A percentile compares a stretch with the other conserved stretches of the same genome.
These are phyloP conservation scores for Scheffersomyces ergatensis DNA, from an alignment of 805 yeast species.

Conservation along the genomic window DNA sequence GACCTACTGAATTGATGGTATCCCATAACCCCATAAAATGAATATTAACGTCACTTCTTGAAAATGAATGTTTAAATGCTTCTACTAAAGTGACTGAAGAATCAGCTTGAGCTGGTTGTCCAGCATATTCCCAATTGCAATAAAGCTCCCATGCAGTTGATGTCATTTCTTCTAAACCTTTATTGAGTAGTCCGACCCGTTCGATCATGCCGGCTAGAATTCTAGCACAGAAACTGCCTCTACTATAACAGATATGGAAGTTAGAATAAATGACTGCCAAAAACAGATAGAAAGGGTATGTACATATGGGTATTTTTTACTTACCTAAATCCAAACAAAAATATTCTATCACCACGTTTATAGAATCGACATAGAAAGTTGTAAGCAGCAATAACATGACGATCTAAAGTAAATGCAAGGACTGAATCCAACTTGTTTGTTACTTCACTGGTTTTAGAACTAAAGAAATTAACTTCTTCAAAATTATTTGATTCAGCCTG, in stretches of 20 bases:
- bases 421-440: conserved; percentile 36
- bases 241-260: conserved; percentile 15
- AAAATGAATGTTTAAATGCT: conserved; percentile 56
- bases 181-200: conserved; percentile 55
- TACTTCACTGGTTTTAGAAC: conserved; percentile 6
- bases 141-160: conserved; percentile 64
- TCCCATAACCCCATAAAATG: conserved; percentile 70
- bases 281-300: too few relatives aligned
- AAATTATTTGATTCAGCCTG: conserved; percentile 33
- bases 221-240: conserved; percentile 68
- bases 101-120: conserved; percentile 50
- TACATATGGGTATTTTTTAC: too few relatives aligned
- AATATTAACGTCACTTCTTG: conserved; percentile 42
- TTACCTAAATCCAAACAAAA: conserved; percentile 55
- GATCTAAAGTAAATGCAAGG: conserved; percentile 53
- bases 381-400: conserved; percentile 59
- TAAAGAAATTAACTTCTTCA: conserved; percentile 13
- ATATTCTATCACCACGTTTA: conserved; percentile 48
- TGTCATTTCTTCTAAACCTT: conserved; percentile 55
- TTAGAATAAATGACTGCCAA: too few relatives aligned
- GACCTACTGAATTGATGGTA: conserved; percentile 65
- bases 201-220: conserved; percentile 66
- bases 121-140: conserved; percentile 57
- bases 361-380: conserved; percentile 49
- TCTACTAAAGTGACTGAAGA: conserved; percentile 44